A percentile compares a stretch with the other conserved stretches of the same genome.
Conservation (phyloP, 805 yeast species). For the Zygotorulaspora chibaensis region DNA sequence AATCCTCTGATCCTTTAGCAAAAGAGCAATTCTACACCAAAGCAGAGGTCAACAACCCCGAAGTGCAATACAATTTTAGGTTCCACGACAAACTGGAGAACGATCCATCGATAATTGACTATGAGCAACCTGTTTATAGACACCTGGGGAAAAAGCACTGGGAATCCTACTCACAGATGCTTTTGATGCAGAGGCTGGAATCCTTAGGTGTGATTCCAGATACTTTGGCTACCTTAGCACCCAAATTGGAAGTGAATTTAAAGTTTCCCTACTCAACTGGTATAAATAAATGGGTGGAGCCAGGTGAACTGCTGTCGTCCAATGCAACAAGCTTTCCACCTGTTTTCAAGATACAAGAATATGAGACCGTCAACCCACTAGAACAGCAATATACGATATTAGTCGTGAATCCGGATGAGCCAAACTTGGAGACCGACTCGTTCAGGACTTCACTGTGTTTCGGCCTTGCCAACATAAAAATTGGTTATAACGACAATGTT, state of each 20-base stretch:
- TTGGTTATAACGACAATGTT: conserved; percentile 52
- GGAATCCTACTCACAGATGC: conserved; percentile 65
- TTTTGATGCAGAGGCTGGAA: conserved; percentile 89
- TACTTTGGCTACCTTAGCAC: conserved; percentile 83
- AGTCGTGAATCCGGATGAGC: conserved; percentile 88
- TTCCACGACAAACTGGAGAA: conserved; percentile 39
- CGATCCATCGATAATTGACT: conserved; percentile 50
- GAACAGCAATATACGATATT: conserved; percentile 66
- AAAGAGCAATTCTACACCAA: conserved; percentile 40
- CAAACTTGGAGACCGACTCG: conserved; percentile 65
- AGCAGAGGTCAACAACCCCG: conserved; percentile 80
- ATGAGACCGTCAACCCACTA: conserved; percentile 41
- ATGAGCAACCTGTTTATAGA: conserved; percentile 76
- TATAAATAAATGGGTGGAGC: conserved; percentile 66
- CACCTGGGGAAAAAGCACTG: conserved; percentile 63
- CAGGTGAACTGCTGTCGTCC: conserved; percentile 73
- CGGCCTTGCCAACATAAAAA: conserved; percentile 65
- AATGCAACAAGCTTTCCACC: conserved; percentile 74
- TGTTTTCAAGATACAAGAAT: conserved; percentile 70
- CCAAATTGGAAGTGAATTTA: conserved; percentile 68
- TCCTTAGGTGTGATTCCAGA: conserved; percentile 84
- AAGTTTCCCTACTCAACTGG: conserved; percentile 68
- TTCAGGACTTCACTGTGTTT: conserved; percentile 70
- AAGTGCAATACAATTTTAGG: conserved; percentile 65
- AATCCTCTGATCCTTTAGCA: conserved; percentile 24